Conservation (phyloP, 2,329 filamentous ascomycete species). For the Aureobasidium sp. region DNA sequence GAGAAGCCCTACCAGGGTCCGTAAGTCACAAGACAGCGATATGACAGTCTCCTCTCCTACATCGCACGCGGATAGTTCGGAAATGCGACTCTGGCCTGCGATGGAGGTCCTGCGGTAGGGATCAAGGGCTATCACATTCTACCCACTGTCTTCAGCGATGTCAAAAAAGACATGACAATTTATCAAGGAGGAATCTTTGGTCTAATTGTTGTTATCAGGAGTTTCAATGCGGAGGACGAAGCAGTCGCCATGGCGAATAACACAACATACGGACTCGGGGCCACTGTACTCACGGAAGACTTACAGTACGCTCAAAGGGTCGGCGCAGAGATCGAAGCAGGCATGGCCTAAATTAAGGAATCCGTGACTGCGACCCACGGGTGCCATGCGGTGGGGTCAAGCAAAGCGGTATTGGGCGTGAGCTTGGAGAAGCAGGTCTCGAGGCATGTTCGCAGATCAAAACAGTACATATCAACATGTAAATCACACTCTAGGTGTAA, state of each 20-base stretch:
- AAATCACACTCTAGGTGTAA: neutral
- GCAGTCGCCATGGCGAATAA: slow-evolving; percentile 35
- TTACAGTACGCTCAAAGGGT: slow-evolving; percentile 37
- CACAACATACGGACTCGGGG: slow-evolving; percentile 37
- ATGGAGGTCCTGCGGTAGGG: slow-evolving; percentile 10
- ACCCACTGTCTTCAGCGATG: slow-evolving; percentile 22
- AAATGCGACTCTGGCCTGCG: slow-evolving; percentile 18
- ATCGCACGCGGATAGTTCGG: slow-evolving; percentile 12
- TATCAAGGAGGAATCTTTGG: slow-evolving; percentile 39
- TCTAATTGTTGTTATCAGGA: slow-evolving; percentile 35
- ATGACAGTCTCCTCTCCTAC: slow-evolving; percentile 10
- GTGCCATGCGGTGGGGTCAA: slow-evolving; percentile 35
- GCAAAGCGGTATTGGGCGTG: slow-evolving; percentile 30
- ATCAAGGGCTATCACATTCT: slow-evolving; percentile 21
- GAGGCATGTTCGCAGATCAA: slow-evolving; percentile 19
- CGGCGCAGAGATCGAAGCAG: slow-evolving; percentile 37
- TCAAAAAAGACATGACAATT: slow-evolving; percentile 20
- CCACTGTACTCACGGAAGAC: slow-evolving; percentile 37
- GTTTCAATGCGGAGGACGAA: slow-evolving; percentile 36
- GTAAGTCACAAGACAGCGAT: slow-evolving; percentile 40
- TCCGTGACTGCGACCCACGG: slow-evolving; percentile 35
- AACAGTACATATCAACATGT: neutral
- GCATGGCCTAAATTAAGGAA: too few species aligned
- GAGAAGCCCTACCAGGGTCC: slow-evolving; percentile 62
- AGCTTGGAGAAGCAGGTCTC: slow-evolving; percentile 23